A percentile compares a stretch with the other conserved stretches of the same genome.
Conservation (phyloP, 208 protist genomes). For the Leishmania tarentolae region DNA sequence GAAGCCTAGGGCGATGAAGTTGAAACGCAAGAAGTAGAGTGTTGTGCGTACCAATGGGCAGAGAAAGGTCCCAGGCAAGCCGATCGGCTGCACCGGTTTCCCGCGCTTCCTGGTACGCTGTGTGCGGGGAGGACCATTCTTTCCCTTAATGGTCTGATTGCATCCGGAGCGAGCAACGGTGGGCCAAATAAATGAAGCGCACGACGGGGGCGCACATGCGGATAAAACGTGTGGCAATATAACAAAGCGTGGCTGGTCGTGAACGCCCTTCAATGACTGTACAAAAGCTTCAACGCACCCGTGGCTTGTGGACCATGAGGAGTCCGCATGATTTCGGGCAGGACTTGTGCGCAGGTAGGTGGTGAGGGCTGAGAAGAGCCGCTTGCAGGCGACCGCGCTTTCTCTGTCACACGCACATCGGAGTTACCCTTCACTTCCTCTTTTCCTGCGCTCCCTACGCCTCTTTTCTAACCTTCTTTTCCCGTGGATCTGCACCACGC, state of each 20-base stretch:
- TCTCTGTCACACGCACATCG: not conserved
- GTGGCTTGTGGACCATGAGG: not conserved
- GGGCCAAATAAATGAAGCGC: not conserved
- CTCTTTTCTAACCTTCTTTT: not conserved
- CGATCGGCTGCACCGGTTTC: not conserved
- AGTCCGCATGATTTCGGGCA: not conserved
- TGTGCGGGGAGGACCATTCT: not conserved
- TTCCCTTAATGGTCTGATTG: slow-evolving; percentile 1
- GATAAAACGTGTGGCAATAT: not conserved
- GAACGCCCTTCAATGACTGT: not conserved
- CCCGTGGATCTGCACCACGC: not conserved
- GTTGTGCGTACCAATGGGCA: not conserved
- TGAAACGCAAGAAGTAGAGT: slow-evolving; percentile 59
- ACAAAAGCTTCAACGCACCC: not conserved
- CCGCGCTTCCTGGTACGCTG: not conserved
- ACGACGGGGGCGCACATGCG: not conserved
- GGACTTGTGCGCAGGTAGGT: not conserved
- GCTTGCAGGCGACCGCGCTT: not conserved
- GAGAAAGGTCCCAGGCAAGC: not conserved
- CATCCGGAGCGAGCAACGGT: slow-evolving; percentile 7
- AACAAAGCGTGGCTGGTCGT: not conserved
- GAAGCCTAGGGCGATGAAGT: slow-evolving; percentile 48
- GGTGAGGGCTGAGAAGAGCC: not conserved
- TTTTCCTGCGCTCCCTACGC: not conserved
- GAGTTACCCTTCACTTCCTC: not conserved